Evolutionary conservation across 1,139 yeast species (phyloP), one percentile per base, ranked within the genome.

Genomic region (Pichia sp.): DNA sequence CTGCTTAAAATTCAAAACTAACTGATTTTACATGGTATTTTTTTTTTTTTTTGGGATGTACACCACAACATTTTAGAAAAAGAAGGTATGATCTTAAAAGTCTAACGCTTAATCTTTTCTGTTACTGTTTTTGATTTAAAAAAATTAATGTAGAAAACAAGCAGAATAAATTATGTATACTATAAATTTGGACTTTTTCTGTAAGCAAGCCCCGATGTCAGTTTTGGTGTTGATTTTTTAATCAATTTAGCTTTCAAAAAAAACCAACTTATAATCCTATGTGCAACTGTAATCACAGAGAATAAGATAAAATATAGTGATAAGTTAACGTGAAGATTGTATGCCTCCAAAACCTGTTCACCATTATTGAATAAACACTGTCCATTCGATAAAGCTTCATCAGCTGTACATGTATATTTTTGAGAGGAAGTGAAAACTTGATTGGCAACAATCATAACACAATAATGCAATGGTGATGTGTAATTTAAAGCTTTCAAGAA

Each of bases 391-490:
- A 53, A 44, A 1, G 44, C 39, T 22, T 71, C 72, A 8, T 48
- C 51, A 3, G 62, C 57, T 6, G 51, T 54, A 59, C 84, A 79
- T 0, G 70, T 62, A 32, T 77, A 68, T 16, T 59, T 60, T 44
- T 63, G 53, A 8, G 67, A 67, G 7, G 64, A 63, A 9, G 72
- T 71, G 49, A 79, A 73, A 0, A 76, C 76, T 48, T 72, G 54
- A 48, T 78, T 75, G 16, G 77, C 69, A 24, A 77, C 58, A 1
- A 80, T 69, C 48, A 82, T 80, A 38, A 78, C 81, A 7, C 77
- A 83, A 62, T 83, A 87, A 58, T 82, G 84, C 59, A 84, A 66
- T 1, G 96, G 96, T 48, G 80, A 82, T 15, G 84, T 58, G 67
- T 80, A 87, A 64, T 86, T 87, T 62, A 84, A 67, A 0, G 81